Evolutionary conservation across 228 moss, liverwort and hornwort genomes (phyloP).

Genomic region (Sphagnum magellanicum): DNA sequence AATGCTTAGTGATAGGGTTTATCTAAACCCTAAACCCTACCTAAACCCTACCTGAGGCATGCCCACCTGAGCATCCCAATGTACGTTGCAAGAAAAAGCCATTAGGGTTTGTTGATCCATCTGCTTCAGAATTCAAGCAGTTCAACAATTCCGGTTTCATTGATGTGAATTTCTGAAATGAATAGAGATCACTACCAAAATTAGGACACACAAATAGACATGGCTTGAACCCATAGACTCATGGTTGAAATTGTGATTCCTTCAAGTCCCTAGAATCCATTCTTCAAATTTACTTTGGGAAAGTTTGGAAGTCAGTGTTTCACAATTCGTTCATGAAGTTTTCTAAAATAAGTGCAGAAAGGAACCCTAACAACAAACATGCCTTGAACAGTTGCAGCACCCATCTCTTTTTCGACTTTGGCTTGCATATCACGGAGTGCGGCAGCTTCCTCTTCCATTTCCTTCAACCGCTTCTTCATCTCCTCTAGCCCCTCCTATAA

Average conservation of each 20-base stretch:
- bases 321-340: too few relatives aligned
- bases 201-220: too few relatives aligned
- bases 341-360: not conserved
- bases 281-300: too few relatives aligned
- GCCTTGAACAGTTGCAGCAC: conserved; percentile 48
- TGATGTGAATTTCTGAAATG: not conserved
- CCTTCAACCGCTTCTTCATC: conserved; percentile 77
- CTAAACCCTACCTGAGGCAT: too few relatives aligned
- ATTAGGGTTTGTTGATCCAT: not conserved
- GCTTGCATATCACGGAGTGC: conserved; percentile 78
- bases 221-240: too few relatives aligned
- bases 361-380: not conserved
- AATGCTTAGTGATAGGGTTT: too few relatives aligned
- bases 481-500: conserved; percentile 53
- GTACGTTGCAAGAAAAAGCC: not conserved
- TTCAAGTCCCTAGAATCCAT: too few relatives aligned
- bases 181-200: not conserved
- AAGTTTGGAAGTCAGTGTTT: too few relatives aligned
- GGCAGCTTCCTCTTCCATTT: conserved; percentile 87
- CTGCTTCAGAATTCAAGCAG: not conserved
- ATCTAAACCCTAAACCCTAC: too few relatives aligned
- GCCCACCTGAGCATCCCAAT: too few relatives aligned
- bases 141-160: not conserved
- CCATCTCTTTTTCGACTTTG: conserved; percentile 84
- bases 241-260: too few relatives aligned